Evolutionary conservation across 768 basidiomycete species (phyloP).

Genomic region (Leucocoprinus leucothites): DNA sequence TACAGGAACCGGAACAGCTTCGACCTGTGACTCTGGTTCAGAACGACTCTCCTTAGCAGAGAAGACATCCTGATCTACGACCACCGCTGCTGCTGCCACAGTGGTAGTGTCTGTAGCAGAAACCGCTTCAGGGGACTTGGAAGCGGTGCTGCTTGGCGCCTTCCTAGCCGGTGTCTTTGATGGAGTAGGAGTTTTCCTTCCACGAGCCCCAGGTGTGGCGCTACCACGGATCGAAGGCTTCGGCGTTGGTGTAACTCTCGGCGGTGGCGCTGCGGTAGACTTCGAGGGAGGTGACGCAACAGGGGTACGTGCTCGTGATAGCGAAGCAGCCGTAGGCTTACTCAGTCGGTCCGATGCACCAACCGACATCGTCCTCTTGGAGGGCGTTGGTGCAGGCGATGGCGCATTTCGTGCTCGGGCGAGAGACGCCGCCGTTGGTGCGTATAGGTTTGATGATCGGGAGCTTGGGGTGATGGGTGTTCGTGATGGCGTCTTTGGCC

Average conservation of each 20-base stretch:
- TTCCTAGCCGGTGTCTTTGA: neutral
- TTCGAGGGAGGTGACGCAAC: slow-evolving; percentile 19
- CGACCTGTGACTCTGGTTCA: slow-evolving; percentile 5
- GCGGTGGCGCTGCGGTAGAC: slow-evolving; percentile 18
- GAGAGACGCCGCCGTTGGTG: slow-evolving; percentile 81
- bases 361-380: slow-evolving; percentile 54
- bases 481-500: neutral
- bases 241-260: slow-evolving; percentile 18
- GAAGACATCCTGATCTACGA: neutral
- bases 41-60: neutral
- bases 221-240: slow-evolving; percentile 1
- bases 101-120: neutral
- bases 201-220: neutral
- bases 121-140: neutral
- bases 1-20: slow-evolving; percentile 13
- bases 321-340: slow-evolving; percentile 80
- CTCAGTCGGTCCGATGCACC: slow-evolving; percentile 64
- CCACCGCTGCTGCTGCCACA: neutral
- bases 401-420: slow-evolving; percentile 61
- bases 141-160: neutral
- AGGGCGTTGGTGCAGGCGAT: slow-evolving; percentile 41
- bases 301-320: slow-evolving; percentile 47
- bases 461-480: slow-evolving; percentile 14
- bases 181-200: neutral
- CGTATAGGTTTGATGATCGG: slow-evolving; percentile 64